These are phyloP conservation scores for Ceratocystis lukuohia DNA, from an alignment of 2,329 filamentous ascomycete genomes.

Conservation along the genomic window DNA sequence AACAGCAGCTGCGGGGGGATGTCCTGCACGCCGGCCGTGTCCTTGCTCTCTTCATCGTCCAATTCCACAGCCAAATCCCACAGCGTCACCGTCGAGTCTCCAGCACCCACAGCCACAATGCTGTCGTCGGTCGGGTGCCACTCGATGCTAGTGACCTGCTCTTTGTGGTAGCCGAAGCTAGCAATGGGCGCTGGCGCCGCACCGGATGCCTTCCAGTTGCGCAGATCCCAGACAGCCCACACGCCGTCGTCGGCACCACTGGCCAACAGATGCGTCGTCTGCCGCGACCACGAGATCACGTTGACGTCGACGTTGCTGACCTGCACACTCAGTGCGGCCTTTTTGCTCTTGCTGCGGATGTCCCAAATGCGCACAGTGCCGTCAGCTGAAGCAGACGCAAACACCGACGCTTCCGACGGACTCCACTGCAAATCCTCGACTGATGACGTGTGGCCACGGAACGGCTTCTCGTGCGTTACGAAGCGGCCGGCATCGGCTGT, in stretches of 20 bases:
- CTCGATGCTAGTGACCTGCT: slow-evolving; percentile 89
- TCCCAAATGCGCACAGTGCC: slow-evolving; percentile 96
- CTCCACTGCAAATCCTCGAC: slow-evolving; percentile 97
- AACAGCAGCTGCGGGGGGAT: slow-evolving; percentile 91
- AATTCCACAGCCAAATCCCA: slow-evolving; percentile 96
- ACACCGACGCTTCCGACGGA: slow-evolving; percentile 81
- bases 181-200: slow-evolving; percentile 69
- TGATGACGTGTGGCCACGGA: slow-evolving; percentile 69
- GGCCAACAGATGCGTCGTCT: slow-evolving; percentile 79
- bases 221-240: slow-evolving; percentile 92
- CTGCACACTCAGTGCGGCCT: slow-evolving; percentile 74
- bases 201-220: slow-evolving; percentile 66
- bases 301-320: slow-evolving; percentile 82
- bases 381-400: slow-evolving; percentile 85
- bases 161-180: slow-evolving; percentile 86
- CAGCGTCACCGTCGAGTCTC: slow-evolving; percentile 84
- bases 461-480: slow-evolving; percentile 71
- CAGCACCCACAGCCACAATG: slow-evolving; percentile 82
- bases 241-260: slow-evolving; percentile 86
- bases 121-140: slow-evolving; percentile 98
- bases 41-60: slow-evolving; percentile 90
- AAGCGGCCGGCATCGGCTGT: slow-evolving; percentile 78
- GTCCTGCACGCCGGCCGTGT: slow-evolving; percentile 73
- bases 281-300: slow-evolving; percentile 86
- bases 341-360: slow-evolving; percentile 75